These are phyloP conservation scores for Lachancea lanzarotensis DNA, from an alignment of 805 yeast genomes.

Conservation along the genomic window DNA sequence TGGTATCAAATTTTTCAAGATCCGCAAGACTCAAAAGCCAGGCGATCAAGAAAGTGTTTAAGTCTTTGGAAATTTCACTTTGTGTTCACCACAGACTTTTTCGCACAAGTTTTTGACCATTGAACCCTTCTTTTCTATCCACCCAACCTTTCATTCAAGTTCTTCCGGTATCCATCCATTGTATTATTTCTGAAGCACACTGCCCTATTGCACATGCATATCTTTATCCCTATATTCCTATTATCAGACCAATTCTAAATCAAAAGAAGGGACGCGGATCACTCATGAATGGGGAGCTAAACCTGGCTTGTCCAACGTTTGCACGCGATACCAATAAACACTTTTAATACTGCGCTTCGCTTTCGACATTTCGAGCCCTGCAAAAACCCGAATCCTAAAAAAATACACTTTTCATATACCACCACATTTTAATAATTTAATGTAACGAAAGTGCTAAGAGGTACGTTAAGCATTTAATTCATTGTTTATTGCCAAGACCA, in stretches of 20 bases:
- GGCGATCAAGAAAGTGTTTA: conserved; percentile 36
- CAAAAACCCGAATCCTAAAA: not conserved
- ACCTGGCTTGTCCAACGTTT: not conserved
- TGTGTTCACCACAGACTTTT: too few relatives aligned
- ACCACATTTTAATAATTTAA: not conserved
- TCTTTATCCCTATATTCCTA: too few relatives aligned
- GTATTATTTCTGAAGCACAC: conserved; percentile 1
- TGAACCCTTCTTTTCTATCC: not conserved
- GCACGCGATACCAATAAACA: not conserved
- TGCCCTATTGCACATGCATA: too few relatives aligned
- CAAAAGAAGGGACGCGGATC: too few relatives aligned
- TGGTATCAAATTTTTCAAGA: conserved; percentile 73
- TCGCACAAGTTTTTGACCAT: too few relatives aligned
- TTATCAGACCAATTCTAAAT: not conserved
- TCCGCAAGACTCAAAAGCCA: conserved; percentile 42
- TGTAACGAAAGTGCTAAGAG: not conserved
- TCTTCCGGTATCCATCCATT: conserved; percentile 9
- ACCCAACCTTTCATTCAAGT: conserved; percentile 5
- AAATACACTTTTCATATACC: not conserved
- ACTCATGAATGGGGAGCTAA: too few relatives aligned
- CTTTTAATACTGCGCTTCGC: not conserved
- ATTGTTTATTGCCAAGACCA: too few relatives aligned
- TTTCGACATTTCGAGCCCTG: not conserved
- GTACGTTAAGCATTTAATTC: too few relatives aligned
- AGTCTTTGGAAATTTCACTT: not conserved